Evolutionary conservation across 108 stramenopile genomes (phyloP).

Genomic region (Nannochloropsis gaditana): DNA sequence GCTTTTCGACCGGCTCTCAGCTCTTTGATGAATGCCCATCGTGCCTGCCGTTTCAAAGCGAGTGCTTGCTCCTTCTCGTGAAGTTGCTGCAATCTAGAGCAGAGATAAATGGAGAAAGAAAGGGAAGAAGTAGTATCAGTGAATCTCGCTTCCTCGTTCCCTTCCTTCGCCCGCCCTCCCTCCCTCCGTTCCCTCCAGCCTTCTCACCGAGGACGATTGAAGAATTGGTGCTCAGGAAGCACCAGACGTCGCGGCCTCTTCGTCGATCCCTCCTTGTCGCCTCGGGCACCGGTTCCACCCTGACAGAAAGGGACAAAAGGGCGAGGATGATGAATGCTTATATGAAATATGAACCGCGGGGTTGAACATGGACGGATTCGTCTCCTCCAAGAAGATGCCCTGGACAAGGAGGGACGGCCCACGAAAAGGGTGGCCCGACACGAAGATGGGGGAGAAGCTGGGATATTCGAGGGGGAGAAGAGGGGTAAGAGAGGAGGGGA

Average conservation of each 20-base stretch:
- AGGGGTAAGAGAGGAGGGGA: not conserved
- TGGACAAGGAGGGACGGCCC: not conserved
- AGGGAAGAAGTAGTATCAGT: not conserved
- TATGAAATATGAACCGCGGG: too few species aligned
- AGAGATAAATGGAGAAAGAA: not conserved
- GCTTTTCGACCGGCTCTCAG: not conserved
- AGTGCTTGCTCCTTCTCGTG: not conserved
- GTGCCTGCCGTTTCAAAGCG: not conserved
- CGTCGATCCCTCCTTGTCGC: constrained; percentile 25
- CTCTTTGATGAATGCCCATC: not conserved
- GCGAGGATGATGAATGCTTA: not conserved
- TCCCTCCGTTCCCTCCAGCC: not conserved
- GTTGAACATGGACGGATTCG: not conserved
- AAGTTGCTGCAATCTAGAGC: not conserved
- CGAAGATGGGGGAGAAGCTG: not conserved
- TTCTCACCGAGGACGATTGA: not conserved
- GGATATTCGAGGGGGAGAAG: not conserved
- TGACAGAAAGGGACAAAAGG: not conserved
- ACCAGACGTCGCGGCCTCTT: constrained; percentile 4
- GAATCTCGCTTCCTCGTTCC: too few species aligned
- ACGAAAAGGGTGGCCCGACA: not conserved
- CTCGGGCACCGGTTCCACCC: not conserved
- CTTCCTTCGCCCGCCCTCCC: not conserved
- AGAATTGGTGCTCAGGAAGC: not conserved
- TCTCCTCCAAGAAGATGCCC: not conserved